Percentiles rank a stretch among this genome's conserved stretches.
Conservation (phyloP, 495 filamentous ascomycete genomes). For the Penicillium antarcticum region DNA sequence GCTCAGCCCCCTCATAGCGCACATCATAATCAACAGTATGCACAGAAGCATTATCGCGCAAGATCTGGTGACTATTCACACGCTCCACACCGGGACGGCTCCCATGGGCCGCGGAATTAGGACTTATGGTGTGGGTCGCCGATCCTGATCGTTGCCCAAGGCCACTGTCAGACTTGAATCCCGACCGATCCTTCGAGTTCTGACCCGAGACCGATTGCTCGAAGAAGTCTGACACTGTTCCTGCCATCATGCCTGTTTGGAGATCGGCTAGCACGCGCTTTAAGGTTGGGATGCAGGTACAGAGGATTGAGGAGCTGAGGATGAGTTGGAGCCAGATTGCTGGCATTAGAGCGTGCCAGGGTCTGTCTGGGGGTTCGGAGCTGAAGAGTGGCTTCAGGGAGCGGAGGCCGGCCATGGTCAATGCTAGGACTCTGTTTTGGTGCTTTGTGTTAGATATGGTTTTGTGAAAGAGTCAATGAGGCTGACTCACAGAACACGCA, state of each 20-base stretch:
- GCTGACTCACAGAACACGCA: constrained; percentile 5
- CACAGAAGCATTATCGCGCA: background rate
- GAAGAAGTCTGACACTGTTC: constrained; percentile 9
- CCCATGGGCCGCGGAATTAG: background rate
- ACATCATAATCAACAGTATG: constrained; percentile 4
- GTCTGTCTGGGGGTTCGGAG: background rate
- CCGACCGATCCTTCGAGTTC: background rate
- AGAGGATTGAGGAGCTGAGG: constrained; percentile 11
- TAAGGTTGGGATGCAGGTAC: constrained; percentile 13
- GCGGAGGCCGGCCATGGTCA: constrained; percentile 4
- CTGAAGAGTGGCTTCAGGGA: constrained; percentile 4
- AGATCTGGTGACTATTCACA: background rate
- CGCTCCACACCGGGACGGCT: background rate
- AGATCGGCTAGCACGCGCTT: constrained; percentile 13
- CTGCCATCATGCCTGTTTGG: constrained; percentile 18
- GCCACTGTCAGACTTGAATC: background rate
- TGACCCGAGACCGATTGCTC: constrained; percentile 11
- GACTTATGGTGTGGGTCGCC: background rate
- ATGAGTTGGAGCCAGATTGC: constrained; percentile 14
- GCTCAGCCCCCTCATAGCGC: background rate
- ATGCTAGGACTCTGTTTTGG: constrained; percentile 1
- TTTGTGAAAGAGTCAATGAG: background rate
- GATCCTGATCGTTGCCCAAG: background rate
- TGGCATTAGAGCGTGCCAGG: constrained; percentile 11
- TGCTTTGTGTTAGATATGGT: background rate